Base-by-base conservation (phyloP, 495 filamentous ascomycete genomes). In the Podospora anserina region DNA sequence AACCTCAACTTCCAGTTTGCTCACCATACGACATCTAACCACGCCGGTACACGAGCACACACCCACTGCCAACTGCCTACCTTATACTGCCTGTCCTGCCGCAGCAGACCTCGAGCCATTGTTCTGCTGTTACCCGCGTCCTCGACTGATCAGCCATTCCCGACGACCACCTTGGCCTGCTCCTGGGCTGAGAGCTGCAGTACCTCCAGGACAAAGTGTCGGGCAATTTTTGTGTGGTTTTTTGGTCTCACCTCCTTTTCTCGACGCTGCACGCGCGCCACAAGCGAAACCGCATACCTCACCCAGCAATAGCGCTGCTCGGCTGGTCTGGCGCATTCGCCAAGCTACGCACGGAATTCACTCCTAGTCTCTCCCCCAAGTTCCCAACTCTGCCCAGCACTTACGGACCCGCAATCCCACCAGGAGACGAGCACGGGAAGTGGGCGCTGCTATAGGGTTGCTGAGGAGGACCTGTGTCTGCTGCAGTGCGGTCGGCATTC, bases 101-200 rank as follows among this genome's bases (percentile, higher is more conserved):
- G 61, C 64, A 62, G 61, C 64, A 62, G 59, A 63, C 32, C 63
- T 66, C 68, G 60, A 70, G 59, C 64, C 64, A 70, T 63, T 69
- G 61, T 62, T 16, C 68, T 70, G 59, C 62, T 70, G 68, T 53
- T 28, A 70, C 49, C 68, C 68, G 68, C 27, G 15, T 20, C 23
- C 68, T 64, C 67, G 32, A 63, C 49, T 44, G 58, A 65, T 59
- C 49, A 56, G 49, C 32, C 32, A 61, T 27, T 63, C 27, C 61
- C 67, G 67, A 59, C 59, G 58, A 65, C 49, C 16, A 65, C 63
- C 7, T 44, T 55, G 11, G 5, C 39, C 39, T 49, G 39, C 39
- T 49, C 39, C 39, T 49, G 39, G 13, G 39, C 39, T 49, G 39
- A 49, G 55, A 58, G n/a, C 55, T 58, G 55, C 55, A 19, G 5